Evolutionary conservation across 2,329 filamentous ascomycete species (phyloP), one percentile per base, ranked within the genome.

Genomic region (Xylaria sp.): DNA sequence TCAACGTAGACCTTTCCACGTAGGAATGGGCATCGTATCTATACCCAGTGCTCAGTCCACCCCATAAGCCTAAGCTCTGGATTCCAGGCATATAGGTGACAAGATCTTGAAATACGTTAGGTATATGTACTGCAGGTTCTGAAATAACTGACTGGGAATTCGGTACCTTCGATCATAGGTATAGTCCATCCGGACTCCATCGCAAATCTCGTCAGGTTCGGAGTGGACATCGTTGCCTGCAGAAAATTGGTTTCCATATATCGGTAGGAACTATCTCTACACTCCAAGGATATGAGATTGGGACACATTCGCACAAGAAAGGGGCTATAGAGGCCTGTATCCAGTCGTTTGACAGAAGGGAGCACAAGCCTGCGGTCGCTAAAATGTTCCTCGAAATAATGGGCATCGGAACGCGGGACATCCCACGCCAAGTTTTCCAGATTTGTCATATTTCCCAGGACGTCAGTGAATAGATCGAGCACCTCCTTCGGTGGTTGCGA

Each of bases 361-460:
- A 69, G 30, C 6, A 61, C 19, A 17, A 65, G 56, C 8, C 51
- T 64, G 17, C 61, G 56, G 1, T 58, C 34, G 12, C 19, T 1
- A 8, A 61, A 68, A 36, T 24, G 34, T 30, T 61, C 27, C 47
- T 61, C 61, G 21, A 58, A 59, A 53, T 55, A 64, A 12, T 8
- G 21, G 3, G 27, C 61, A 42, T 61, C 12, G 4, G n/a, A n/a
- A 0, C 5, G 8, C 17, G 24, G 27, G n/a, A 69, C 24, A 1
- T 2, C 8, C 65, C 68, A 68, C 42, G 45, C 19, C 48, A 70
- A 19, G 2, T 54, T 65, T n/a, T 68, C 65, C 7, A 70, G 61
- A 27, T 30, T 65, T 9, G 68, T 70, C 68, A 65, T 70, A 21
- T 62, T 59, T 17, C 39, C 53, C 9, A 68, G 53, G 9, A 70